Evolutionary conservation across 1,284 basidiomycete genomes (phyloP).

Genomic region (Ceratobasidium sp.): DNA sequence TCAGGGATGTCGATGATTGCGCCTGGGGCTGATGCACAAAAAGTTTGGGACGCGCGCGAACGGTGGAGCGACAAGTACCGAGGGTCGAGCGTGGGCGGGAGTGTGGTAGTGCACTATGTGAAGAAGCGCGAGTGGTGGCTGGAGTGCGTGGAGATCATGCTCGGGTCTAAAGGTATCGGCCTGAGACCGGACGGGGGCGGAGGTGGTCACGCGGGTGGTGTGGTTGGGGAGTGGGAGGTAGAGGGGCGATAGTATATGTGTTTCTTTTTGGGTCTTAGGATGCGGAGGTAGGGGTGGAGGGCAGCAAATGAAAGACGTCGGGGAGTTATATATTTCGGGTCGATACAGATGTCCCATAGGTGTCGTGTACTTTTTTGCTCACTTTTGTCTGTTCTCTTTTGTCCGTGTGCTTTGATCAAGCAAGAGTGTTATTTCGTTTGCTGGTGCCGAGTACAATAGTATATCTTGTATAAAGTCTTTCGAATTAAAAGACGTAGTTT

Average conservation of each 20-base stretch:
- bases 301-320: too few relatives aligned
- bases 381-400: not conserved
- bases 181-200: conserved; percentile 19
- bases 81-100: conserved; percentile 79
- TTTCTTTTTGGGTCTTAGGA: not conserved
- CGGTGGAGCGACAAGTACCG: conserved; percentile 68
- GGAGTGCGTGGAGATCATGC: conserved; percentile 88
- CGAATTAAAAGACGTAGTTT: conserved; percentile 6
- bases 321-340: not conserved
- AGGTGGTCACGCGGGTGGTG: not conserved
- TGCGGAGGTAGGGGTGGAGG: too few relatives aligned
- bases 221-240: not conserved
- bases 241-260: not conserved
- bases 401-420: not conserved
- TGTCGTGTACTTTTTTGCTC: not conserved
- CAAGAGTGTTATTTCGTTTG: not conserved
- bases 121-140: conserved; percentile 97
- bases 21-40: conserved; percentile 51
- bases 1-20: conserved; percentile 70
- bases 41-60: conserved; percentile 74
- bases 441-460: conserved; percentile 26
- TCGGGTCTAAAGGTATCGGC: conserved; percentile 56
- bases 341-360: not conserved
- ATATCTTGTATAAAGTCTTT: conserved; percentile 34
- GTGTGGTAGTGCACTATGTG: conserved; percentile 94